phyloP scores from a whole-genome alignment of 805 yeast species.

The Kodamaea neixiangensis region DNA sequence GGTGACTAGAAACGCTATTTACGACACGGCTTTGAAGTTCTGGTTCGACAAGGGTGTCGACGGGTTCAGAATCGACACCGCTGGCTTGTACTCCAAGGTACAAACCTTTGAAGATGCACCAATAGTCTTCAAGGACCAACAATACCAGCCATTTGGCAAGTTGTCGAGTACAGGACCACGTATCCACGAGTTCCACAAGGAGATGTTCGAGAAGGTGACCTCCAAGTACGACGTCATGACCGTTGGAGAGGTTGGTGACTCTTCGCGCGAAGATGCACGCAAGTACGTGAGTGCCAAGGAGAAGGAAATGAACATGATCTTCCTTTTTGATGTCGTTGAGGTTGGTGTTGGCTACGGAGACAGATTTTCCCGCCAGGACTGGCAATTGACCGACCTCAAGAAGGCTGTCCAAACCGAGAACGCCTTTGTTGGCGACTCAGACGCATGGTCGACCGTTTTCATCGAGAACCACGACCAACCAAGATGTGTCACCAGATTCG shows the following conservation, averaged over 20 bases:
- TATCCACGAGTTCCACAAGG: conserved; percentile 59
- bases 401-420: conserved; percentile 20
- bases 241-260: conserved; percentile 56
- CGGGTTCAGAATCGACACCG: conserved; percentile 61
- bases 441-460: conserved; percentile 60
- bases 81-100: conserved; percentile 52
- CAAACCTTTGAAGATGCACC: conserved; percentile 51
- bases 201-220: conserved; percentile 45
- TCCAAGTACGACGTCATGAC: conserved; percentile 53
- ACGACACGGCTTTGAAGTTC: conserved; percentile 48
- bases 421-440: conserved; percentile 45
- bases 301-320: conserved; percentile 40
- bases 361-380: conserved; percentile 37
- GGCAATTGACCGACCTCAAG: conserved; percentile 41
- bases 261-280: conserved; percentile 40
- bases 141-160: conserved; percentile 39
- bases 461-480: conserved; percentile 63
- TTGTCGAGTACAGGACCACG: conserved; percentile 50
- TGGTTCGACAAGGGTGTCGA: conserved; percentile 60
- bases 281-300: conserved; percentile 43
- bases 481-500: conserved; percentile 52
- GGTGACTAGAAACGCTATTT: conserved; percentile 39
- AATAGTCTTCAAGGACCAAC: conserved; percentile 38
- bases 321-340: conserved; percentile 32
- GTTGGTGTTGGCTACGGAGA: conserved; percentile 38